These are phyloP conservation scores for Danielozyma ontarioensis DNA, from an alignment of 805 yeast genomes.

Conservation along the genomic window DNA sequence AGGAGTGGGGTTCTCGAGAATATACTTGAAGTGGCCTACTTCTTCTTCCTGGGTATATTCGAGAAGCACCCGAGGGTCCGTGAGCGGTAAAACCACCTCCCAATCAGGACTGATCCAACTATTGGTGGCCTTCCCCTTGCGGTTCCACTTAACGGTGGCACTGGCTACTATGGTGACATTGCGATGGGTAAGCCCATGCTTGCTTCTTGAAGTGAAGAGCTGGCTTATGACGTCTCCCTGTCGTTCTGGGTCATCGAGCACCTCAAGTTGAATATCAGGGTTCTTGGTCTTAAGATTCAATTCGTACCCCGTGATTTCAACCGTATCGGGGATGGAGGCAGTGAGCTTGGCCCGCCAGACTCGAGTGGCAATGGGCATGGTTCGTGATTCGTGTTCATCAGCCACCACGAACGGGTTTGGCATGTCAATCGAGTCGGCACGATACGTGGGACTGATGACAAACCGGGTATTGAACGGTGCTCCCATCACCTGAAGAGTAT, in stretches of 20 bases:
- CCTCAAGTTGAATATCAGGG: slow-evolving; percentile 20
- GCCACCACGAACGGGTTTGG: slow-evolving; percentile 32
- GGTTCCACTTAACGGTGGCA: slow-evolving; percentile 27
- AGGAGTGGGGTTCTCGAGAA: slow-evolving; percentile 72
- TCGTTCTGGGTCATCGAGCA: slow-evolving; percentile 3
- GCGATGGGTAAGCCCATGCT: slow-evolving; percentile 35
- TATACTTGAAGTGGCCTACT: slow-evolving; percentile 34
- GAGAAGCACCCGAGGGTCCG: slow-evolving; percentile 66
- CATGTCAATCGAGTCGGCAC: slow-evolving; percentile 24
- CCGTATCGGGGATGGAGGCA: slow-evolving; percentile 4
- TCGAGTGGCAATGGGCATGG: slow-evolving; percentile 28
- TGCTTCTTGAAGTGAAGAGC: slow-evolving; percentile 30
- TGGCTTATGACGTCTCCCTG: slow-evolving; percentile 5
- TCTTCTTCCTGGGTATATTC: slow-evolving; percentile 16
- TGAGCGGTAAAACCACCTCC: slow-evolving; percentile 53
- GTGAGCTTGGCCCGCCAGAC: slow-evolving; percentile 22
- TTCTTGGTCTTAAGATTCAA: slow-evolving; percentile 20
- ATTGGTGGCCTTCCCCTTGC: slow-evolving; percentile 19
- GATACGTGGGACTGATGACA: slow-evolving; percentile 21
- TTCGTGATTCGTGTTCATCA: slow-evolving; percentile 7
- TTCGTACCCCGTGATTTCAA: slow-evolving; percentile 12
- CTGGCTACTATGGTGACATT: slow-evolving; percentile 21
- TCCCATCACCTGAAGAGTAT: slow-evolving; percentile 18
- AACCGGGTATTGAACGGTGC: slow-evolving; percentile 19
- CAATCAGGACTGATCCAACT: slow-evolving; percentile 33